A percentile compares a stretch with the other conserved stretches of the same genome.
Evolutionary conservation across 805 yeast species (phyloP).

Genomic region (Cyberlindnera xishuangbannaensis): DNA sequence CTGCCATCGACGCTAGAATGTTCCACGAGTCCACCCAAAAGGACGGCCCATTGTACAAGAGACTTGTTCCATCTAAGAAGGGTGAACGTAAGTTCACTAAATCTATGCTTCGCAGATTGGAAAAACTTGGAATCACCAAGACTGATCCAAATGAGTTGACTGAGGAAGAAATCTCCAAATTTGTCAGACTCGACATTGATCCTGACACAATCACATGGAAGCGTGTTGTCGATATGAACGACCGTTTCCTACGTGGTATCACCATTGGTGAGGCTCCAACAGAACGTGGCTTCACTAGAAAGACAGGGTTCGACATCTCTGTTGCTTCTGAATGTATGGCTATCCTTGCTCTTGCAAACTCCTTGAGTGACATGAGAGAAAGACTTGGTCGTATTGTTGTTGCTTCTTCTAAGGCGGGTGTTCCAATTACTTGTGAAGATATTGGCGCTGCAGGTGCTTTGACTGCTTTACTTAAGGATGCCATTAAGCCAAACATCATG

Average conservation of each 20-base stretch:
- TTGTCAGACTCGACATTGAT: slow-evolving; percentile 69
- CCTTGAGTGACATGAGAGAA: slow-evolving; percentile 64
- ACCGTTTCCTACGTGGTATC: slow-evolving; percentile 70
- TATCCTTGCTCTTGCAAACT: slow-evolving; percentile 66
- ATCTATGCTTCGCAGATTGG: slow-evolving; percentile 61
- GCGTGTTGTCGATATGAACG: slow-evolving; percentile 82
- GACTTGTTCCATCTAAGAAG: slow-evolving; percentile 71
- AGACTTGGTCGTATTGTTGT: slow-evolving; percentile 73
- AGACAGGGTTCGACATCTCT: slow-evolving; percentile 77
- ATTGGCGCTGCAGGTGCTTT: slow-evolving; percentile 84
- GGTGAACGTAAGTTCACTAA: slow-evolving; percentile 63
- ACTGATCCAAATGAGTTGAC: slow-evolving; percentile 70
- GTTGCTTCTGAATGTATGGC: slow-evolving; percentile 89
- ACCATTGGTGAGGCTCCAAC: slow-evolving; percentile 80
- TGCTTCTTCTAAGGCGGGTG: slow-evolving; percentile 55
- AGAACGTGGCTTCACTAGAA: slow-evolving; percentile 66
- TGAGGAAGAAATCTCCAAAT: slow-evolving; percentile 55
- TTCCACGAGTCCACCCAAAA: slow-evolving; percentile 75
- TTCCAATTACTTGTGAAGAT: slow-evolving; percentile 75
- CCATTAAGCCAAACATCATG: slow-evolving; percentile 81
- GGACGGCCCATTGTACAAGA: slow-evolving; percentile 64
- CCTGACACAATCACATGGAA: slow-evolving; percentile 78
- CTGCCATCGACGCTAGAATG: slow-evolving; percentile 82
- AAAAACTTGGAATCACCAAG: slow-evolving; percentile 62
- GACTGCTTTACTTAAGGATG: slow-evolving; percentile 75